Evolutionary conservation across 257 asterid genomes (phyloP), one percentile per base, ranked within the genome.

Genomic region (Jacaranda mimosifolia): DNA sequence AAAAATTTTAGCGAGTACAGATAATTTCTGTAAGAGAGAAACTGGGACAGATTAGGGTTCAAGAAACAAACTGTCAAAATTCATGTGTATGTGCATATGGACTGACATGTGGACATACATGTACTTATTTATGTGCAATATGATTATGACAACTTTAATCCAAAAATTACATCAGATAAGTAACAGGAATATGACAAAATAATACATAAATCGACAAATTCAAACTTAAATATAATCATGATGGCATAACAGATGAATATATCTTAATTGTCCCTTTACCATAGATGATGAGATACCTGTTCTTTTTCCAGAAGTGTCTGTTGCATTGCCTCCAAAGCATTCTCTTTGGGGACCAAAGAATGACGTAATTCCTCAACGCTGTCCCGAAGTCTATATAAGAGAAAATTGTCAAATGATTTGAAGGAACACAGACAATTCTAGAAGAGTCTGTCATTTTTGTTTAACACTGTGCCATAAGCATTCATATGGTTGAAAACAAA

Each of bases 271-370:
- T 48, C 70, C 53, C 64, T 66, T 73, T 43, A 68, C 53, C 51
- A 59, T 64, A 63, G 48, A 80, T 63, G 71, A 68, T 19, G 15
- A 73, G 51, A 42, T 82, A 91, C 99, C 98, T 93, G 97, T 39
- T 93, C 97, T 83, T 93, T 95, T 72, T 91, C 98, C 77, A 80
- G 55, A 85, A 95, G 91, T 13, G 93, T 79, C 82, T 90, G 98
- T 69, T 93, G 97, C 88, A 89, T 87, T 63, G 94, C 81, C 83
- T 93, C 99, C 82, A 95, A 48, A 83, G 93, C 94, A 86, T 55
- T 88, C 79, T 95, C 99, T 82, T 95, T 95, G 72, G 98, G 94
- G 78, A 81, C 88, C 77, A 95, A 80, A 56, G 97, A 91, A 82
- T 68, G 83, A 14, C 96, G 97, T 80, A 95, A 76, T 81, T 95